These are phyloP conservation scores for Cercophora samala DNA, from an alignment of 495 filamentous ascomycete genomes.

Conservation along the genomic window DNA sequence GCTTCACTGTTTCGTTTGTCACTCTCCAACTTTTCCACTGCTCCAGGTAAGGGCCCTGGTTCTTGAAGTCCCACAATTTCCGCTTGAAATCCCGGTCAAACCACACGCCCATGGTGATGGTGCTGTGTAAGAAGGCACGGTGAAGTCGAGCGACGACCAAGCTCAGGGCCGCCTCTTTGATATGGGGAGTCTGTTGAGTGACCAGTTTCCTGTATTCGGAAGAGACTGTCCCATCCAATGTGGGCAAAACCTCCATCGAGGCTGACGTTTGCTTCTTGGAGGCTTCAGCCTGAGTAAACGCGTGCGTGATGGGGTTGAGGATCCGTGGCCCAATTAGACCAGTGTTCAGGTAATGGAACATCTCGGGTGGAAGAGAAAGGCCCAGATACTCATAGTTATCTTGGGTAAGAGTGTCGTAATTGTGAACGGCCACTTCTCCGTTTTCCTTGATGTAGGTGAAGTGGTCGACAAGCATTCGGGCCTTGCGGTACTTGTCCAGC, in stretches of 20 bases:
- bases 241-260: slow-evolving; percentile 69
- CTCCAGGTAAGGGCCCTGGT: slow-evolving; percentile 55
- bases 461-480: slow-evolving; percentile 79
- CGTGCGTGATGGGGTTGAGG: slow-evolving; percentile 74
- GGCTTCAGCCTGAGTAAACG: slow-evolving; percentile 24
- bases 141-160: slow-evolving; percentile 74
- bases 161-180: slow-evolving; percentile 70
- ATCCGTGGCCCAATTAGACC: slow-evolving; percentile 77
- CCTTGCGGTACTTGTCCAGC: slow-evolving; percentile 77
- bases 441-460: slow-evolving; percentile 73
- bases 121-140: slow-evolving; percentile 72
- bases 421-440: slow-evolving; percentile 69
- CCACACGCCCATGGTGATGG: slow-evolving; percentile 77
- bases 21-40: slow-evolving; percentile 74
- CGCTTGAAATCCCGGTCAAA: slow-evolving; percentile 67
- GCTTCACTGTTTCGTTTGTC: slow-evolving; percentile 47
- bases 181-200: slow-evolving; percentile 61
- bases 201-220: slow-evolving; percentile 79
- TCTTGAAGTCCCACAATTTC: slow-evolving; percentile 58
- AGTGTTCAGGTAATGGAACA: slow-evolving; percentile 86
- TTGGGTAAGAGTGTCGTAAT: slow-evolving; percentile 63
- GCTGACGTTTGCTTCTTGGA: not conserved
- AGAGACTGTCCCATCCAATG: slow-evolving; percentile 76
- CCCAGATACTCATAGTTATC: slow-evolving; percentile 89
- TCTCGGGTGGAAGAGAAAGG: slow-evolving; percentile 81